A percentile compares a stretch with the other conserved stretches of the same genome.
Evolutionary conservation across 805 yeast genomes (phyloP).

Genomic region (Komagataella pseudopastoris): DNA sequence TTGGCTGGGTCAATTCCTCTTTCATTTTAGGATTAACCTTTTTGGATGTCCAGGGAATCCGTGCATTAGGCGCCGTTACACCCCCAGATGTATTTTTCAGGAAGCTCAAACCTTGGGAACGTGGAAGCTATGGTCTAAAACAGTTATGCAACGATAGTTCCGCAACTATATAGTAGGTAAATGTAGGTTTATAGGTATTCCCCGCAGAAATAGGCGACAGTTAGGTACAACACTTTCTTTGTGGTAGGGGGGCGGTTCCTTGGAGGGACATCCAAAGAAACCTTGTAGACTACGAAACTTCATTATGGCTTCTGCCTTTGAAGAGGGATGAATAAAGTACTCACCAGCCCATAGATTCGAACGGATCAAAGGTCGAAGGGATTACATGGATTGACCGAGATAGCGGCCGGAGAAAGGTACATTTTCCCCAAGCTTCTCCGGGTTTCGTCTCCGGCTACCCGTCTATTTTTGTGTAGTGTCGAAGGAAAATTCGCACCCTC

Average conservation of each 20-base stretch:
- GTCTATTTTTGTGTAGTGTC: neutral
- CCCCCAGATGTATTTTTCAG: conserved; percentile 53
- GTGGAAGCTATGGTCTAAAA: conserved; percentile 30
- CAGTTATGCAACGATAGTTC: neutral
- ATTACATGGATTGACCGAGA: neutral
- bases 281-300: neutral
- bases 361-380: neutral
- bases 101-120: conserved; percentile 29
- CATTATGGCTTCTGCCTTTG: neutral
- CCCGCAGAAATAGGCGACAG: neutral
- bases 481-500: neutral
- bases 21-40: conserved; percentile 60
- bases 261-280: neutral
- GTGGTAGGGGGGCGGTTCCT: neutral
- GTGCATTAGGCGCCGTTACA: conserved; percentile 71
- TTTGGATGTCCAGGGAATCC: conserved; percentile 48
- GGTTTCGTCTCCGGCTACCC: neutral
- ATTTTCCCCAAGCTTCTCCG: neutral
- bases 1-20: conserved; percentile 96
- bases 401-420: neutral
- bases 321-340: neutral
- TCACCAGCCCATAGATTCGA: neutral
- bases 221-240: neutral
- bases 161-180: neutral
- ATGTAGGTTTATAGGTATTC: neutral